phyloP scores from a whole-genome alignment of 1,284 basidiomycete genomes.

The Cryptococcus neoformans region DNA sequence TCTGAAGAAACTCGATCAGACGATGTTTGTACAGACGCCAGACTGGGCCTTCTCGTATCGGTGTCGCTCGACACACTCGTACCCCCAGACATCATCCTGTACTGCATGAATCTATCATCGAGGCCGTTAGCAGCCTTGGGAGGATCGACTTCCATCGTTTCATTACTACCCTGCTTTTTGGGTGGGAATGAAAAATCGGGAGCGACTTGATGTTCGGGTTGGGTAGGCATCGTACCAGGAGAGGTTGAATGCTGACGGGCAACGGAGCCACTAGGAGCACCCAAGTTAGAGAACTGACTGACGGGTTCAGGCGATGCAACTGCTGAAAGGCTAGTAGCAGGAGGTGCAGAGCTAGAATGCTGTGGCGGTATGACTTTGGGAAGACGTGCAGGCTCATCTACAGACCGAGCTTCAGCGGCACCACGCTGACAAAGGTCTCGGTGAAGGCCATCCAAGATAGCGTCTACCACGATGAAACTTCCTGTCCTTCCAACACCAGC shows the following conservation, averaged over 20 bases:
- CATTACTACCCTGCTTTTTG: slow-evolving; percentile 1
- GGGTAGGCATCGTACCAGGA: background rate
- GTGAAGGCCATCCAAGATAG: slow-evolving; percentile 72
- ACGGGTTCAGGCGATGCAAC: background rate
- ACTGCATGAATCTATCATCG: background rate
- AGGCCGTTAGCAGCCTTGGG: background rate
- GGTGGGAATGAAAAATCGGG: background rate
- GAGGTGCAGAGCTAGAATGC: background rate
- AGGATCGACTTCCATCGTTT: slow-evolving; percentile 16
- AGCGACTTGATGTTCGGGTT: background rate
- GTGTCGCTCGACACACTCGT: slow-evolving; percentile 11
- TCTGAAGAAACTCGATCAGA: slow-evolving; percentile 15
- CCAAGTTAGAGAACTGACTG: too few relatives aligned
- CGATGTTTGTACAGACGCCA: slow-evolving; percentile 14
- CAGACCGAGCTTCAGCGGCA: background rate
- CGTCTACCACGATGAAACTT: slow-evolving; percentile 84
- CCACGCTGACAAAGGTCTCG: slow-evolving; percentile 51
- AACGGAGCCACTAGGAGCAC: background rate
- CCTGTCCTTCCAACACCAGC: slow-evolving; percentile 91
- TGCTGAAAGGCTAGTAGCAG: background rate
- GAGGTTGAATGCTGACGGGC: background rate
- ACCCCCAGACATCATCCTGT: background rate
- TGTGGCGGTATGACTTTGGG: background rate
- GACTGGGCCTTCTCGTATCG: slow-evolving; percentile 18
- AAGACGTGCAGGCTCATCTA: background rate